Base-by-base conservation (phyloP, 2,329 filamentous ascomycete species). In the Eutypella sp. region DNA sequence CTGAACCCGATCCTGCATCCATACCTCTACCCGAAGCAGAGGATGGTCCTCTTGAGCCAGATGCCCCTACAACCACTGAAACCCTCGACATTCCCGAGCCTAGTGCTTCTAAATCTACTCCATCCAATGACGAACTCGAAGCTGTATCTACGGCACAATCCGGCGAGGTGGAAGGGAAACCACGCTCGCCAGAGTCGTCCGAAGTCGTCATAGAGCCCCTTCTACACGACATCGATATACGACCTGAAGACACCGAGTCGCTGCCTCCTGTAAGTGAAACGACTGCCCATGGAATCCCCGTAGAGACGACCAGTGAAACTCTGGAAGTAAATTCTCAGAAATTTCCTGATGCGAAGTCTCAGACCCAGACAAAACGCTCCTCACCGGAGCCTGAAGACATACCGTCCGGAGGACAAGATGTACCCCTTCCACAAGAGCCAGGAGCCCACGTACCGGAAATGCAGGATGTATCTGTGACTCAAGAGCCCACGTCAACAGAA, bases 1-100 rank as follows among this genome's bases (percentile, higher is more conserved):
- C 46, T 37, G 53, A 55, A n/a, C 44, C 54, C 18, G 55, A 56
- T 47, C 24, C 45, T 42, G 23, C 20, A 5, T 9, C 10, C 22
- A 47, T 46, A 42, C 24, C 37, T 37, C 43, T 52, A 39, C 39
- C 37, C 16, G 50, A 49, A 3, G 10, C 47, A 49, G 58, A 63
- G 48, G 29, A 40, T 41, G 15, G 25, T 15, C 16, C 38, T 40
- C 42, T 45, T 36, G 34, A 41, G 24, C 16, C n/a, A 13, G 43
- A 44, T 15, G 38, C 19, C 19, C 31, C 45, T 29, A 33, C 34
- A 19, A 46, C 45, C 41, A 29, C 29, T 8, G 27, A 34, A 16
- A 22, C 20, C 23, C 15, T 19, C 29, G 37, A 44, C 19, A 22
- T 19, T 22, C 16, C 16, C 24, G 33, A 37, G 5, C 19, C 39